Conservation (phyloP, 345 rosid genomes). For the Brassica carinata region DNA sequence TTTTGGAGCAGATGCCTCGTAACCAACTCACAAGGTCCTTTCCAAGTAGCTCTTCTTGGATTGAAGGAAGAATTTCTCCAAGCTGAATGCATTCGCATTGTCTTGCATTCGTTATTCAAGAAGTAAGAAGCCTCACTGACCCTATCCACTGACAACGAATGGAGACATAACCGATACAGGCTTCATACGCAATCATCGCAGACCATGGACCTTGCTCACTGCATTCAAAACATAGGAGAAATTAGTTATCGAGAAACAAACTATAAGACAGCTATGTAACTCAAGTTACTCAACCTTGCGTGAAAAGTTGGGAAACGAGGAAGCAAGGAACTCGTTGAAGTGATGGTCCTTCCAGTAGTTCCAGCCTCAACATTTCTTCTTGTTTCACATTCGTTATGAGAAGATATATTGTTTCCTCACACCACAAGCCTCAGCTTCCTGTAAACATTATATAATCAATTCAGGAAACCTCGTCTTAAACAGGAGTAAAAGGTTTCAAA, state of each 20-base stretch:
- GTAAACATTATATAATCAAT: too few species aligned
- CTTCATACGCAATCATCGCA: conserved; percentile 87
- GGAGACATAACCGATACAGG: conserved; percentile 89
- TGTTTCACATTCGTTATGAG: conserved; percentile 52
- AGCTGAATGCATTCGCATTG: conserved; percentile 79
- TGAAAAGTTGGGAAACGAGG: conserved; percentile 82
- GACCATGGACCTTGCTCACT: conserved; percentile 97
- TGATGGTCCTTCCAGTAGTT: conserved; percentile 46
- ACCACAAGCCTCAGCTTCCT: conserved; percentile 52
- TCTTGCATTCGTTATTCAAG: conserved; percentile 74
- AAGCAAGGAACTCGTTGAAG: conserved; percentile 53
- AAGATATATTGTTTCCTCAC: conserved; percentile 40
- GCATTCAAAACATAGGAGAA: conserved; percentile 30
- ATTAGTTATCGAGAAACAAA: not conserved
- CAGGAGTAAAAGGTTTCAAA: too few species aligned
- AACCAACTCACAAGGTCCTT: conserved; percentile 62
- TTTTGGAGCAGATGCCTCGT: conserved; percentile 67
- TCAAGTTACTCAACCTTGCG: conserved; percentile 71
- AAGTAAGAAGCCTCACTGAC: conserved; percentile 69
- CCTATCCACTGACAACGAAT: conserved; percentile 79
- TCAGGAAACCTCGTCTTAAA: too few species aligned
- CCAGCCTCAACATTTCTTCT: conserved; percentile 40
- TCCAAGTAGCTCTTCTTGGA: conserved; percentile 81
- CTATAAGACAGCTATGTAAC: not conserved
- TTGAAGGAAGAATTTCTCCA: conserved; percentile 71